Evolutionary conservation across 1,284 basidiomycete species (phyloP), one percentile per base, ranked within the genome.

Genomic region (Cystobasidiaceae sp.): DNA sequence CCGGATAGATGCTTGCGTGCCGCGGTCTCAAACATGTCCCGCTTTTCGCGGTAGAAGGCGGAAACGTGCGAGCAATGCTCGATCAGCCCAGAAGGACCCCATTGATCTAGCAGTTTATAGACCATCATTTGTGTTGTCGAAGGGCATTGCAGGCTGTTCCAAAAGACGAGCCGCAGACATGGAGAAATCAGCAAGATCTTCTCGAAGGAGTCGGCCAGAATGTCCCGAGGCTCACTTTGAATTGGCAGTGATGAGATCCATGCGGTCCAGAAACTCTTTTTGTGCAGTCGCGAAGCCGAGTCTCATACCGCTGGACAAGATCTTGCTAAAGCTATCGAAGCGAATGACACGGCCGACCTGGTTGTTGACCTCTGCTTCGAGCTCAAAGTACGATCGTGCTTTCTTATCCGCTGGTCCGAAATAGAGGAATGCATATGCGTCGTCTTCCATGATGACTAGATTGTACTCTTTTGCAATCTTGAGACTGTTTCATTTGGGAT

Each of bases 321-420:
- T 81, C 80, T 97, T 97, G 62, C 87, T 90, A 68, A 96, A 82
- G 74, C 87, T 89, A 75, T 93, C 91, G 75, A 93, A 90, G 39
- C 91, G 83, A 25, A 93, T 68, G 8, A 93, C 89, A n/a, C 86
- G 83, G 2, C 90, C 90, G 3, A 51, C 50, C 59, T 66, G 62
- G 3, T 66, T 63, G 5, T 70, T 70, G 4, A 71, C 61, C 17
- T 64, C 72, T 0, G 75, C 80, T 74, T 93, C 90, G 46, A 93
- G 80, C 57, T 83, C 79, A 75, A 93, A 91, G 77, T 92, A 93
- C 0, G 86, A 89, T 0, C 86, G 84, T 30, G 77, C 76, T 60
- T 76, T 75, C 32, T 76, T 34, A 21, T 41, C 50, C 80, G 82
- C 33, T 81, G 84, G 50, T 81, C 83, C 66, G 78, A 82, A 74